These are phyloP conservation scores for Colletotrichum caudatum DNA, from an alignment of 2,329 filamentous ascomycete species.

Conservation along the genomic window DNA sequence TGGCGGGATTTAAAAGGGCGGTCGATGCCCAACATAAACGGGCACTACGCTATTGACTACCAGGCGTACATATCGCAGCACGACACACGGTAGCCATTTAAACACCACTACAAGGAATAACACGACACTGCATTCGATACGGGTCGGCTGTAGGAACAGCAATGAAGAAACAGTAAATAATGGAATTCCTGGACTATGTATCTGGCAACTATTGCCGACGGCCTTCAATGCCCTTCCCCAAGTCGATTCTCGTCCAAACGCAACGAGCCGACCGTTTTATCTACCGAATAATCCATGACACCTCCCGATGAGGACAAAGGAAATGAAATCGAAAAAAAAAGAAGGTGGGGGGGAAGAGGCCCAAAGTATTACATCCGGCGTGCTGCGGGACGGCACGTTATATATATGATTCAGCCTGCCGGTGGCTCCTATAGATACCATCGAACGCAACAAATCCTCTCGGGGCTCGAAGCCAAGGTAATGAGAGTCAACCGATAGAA, in stretches of 20 bases:
- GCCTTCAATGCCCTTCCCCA: conserved; percentile 21
- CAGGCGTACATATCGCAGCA: not conserved
- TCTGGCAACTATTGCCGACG: conserved; percentile 29
- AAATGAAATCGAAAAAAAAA: not conserved
- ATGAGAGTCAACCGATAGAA: conserved; percentile 12
- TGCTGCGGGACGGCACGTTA: not conserved
- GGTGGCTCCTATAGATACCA: conserved; percentile 27
- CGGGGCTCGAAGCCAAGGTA: conserved; percentile 7
- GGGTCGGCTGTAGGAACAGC: conserved; percentile 14
- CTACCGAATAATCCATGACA: conserved; percentile 35
- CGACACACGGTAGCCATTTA: not conserved
- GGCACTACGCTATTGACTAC: not conserved
- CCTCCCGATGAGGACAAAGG: conserved; percentile 27
- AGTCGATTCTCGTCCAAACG: conserved; percentile 25
- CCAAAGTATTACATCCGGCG: conserved; percentile 27
- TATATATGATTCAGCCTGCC: conserved; percentile 9
- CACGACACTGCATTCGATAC: not conserved
- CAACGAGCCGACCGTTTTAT: conserved; percentile 35
- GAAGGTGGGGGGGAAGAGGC: not conserved
- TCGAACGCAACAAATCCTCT: conserved; percentile 13
- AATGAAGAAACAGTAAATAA: conserved; percentile 7
- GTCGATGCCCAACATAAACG: not conserved
- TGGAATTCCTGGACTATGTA: conserved; percentile 11
- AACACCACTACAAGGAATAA: not conserved
- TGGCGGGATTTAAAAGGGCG: not conserved